Conservation (phyloP, 2,329 filamentous ascomycete species). For the Diaporthe amygdali region DNA sequence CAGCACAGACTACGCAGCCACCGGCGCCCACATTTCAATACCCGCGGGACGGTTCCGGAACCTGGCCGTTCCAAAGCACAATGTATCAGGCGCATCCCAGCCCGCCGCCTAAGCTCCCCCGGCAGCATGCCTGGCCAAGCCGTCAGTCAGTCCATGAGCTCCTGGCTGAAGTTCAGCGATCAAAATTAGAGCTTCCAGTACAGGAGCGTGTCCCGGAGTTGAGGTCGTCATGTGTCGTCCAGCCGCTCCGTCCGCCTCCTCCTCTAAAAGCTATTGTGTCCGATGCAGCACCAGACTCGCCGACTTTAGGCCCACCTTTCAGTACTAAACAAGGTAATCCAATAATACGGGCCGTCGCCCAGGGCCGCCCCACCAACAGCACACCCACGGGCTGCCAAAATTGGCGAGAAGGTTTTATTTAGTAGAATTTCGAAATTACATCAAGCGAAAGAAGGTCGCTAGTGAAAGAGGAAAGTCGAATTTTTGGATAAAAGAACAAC, state of each 20-base stretch:
- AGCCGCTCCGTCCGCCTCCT: background rate
- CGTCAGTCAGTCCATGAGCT: background rate
- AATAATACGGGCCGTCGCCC: background rate
- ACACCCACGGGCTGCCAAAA: background rate
- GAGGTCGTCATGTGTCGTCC: background rate
- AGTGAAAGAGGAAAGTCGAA: background rate
- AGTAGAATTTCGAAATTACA: too few relatives aligned
- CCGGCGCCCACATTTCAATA: background rate
- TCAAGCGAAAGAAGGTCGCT: background rate
- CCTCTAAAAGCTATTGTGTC: background rate
- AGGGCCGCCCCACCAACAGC: background rate
- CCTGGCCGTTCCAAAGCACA: background rate
- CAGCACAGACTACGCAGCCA: background rate
- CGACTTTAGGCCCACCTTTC: background rate
- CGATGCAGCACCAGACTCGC: background rate
- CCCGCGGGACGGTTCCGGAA: background rate
- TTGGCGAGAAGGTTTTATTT: background rate
- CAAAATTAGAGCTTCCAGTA: background rate
- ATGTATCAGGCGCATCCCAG: background rate
- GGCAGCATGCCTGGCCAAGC: background rate
- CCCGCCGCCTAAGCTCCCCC: background rate
- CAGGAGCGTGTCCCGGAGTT: background rate
- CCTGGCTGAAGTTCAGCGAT: background rate
- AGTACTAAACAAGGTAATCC: background rate
- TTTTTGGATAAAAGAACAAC: background rate